Evolutionary conservation across 306 rosid species (phyloP).

Genomic region (Amphicarpaea edgeworthii): DNA sequence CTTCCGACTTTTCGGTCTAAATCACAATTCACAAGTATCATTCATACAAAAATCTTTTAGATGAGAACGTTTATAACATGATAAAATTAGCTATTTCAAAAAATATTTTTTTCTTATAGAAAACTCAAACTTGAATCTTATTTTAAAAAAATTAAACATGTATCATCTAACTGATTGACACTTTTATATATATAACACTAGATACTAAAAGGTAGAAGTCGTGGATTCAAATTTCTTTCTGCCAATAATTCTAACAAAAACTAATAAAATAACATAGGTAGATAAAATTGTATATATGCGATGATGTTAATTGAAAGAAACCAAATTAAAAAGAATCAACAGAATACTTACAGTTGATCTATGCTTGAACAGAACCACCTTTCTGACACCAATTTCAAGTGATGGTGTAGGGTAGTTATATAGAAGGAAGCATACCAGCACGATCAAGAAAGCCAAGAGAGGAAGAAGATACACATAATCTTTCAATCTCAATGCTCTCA

Average conservation of each 20-base stretch:
- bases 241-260: no score
- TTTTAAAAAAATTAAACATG: background rate
- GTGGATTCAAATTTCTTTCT: no score
- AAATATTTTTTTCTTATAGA: background rate
- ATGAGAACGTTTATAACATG: background rate
- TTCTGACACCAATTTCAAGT: background rate
- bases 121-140: no score
- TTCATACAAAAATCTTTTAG: no score
- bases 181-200: no score
- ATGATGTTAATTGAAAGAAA: background rate
- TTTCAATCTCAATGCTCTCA: constrained; percentile 39
- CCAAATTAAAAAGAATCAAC: background rate
- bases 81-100: background rate
- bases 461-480: constrained; percentile 20
- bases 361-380: constrained; percentile 23
- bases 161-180: no score
- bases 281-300: no score
- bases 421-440: constrained; percentile 40
- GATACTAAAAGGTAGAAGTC: no score
- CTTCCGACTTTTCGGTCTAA: background rate
- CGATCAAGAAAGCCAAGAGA: constrained; percentile 39
- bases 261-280: no score
- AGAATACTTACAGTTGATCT: constrained; percentile 35
- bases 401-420: constrained; percentile 5
- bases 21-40: background rate